phyloP scores from a whole-genome alignment of 345 rosid species.

The Diplotaxis tenuifolia region DNA sequence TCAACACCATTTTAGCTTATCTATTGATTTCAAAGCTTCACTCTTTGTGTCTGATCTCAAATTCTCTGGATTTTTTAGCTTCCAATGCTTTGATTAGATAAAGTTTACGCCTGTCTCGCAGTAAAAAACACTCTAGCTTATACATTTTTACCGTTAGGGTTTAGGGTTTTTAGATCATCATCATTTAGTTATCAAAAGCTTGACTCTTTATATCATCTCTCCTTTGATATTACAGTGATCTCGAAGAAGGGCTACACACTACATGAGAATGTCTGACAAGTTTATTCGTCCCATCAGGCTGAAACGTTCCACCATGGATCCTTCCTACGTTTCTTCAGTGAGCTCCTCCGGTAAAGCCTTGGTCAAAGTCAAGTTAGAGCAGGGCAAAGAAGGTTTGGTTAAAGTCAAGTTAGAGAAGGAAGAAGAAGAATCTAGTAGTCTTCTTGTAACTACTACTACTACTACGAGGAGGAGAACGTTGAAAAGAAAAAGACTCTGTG shows the following conservation, averaged over 20 bases:
- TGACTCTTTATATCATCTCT: no score
- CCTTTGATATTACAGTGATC: no score
- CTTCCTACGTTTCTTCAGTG: slow-evolving; percentile 2
- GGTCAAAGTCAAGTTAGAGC: background rate
- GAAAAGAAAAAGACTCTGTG: slow-evolving; percentile 44
- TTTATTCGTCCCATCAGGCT: background rate
- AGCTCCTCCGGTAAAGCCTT: background rate
- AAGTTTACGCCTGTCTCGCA: background rate
- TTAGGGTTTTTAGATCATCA: background rate
- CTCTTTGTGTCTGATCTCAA: background rate
- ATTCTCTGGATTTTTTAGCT: background rate
- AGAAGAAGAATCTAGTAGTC: slow-evolving; percentile 20
- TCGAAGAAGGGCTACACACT: no score
- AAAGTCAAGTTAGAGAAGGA: slow-evolving; percentile 40
- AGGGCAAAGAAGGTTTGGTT: slow-evolving; percentile 31
- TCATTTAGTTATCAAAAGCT: no score
- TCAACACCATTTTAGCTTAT: no score
- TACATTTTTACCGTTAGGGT: background rate
- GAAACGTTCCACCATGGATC: background rate
- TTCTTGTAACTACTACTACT: slow-evolving; percentile 11
- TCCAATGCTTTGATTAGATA: background rate
- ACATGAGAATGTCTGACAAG: background rate
- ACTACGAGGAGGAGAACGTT: slow-evolving; percentile 19
- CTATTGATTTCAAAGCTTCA: no score
- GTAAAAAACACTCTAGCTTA: background rate